phyloP scores from a whole-genome alignment of 768 basidiomycete genomes.

The Atractiella rhizophila region DNA sequence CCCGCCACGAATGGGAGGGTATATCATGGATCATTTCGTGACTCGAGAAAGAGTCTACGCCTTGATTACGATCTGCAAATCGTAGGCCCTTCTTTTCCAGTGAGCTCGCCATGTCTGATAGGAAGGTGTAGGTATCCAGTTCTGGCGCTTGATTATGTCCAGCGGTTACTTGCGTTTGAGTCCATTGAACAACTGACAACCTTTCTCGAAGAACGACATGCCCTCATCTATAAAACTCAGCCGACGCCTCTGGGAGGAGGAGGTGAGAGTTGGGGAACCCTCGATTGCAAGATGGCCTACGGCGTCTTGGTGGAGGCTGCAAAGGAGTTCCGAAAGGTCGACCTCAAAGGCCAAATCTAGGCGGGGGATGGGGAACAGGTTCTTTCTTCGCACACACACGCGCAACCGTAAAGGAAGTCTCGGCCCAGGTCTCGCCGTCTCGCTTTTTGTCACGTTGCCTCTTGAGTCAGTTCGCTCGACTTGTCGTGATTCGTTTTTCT shows the following conservation, averaged over 20 bases:
- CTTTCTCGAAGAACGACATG: constrained; percentile 46
- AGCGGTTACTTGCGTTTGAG: background rate
- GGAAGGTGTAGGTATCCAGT: constrained; percentile 2
- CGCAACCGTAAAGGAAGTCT: too few relatives aligned
- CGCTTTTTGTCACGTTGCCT: too few relatives aligned
- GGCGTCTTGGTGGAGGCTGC: constrained; percentile 32
- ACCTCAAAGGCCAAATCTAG: constrained; percentile 77
- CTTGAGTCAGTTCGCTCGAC: too few relatives aligned
- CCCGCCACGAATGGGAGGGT: constrained; percentile 90
- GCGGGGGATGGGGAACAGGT: too few relatives aligned
- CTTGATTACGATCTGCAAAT: constrained; percentile 69
- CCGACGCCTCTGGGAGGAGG: constrained; percentile 6
- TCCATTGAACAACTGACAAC: constrained; percentile 10
- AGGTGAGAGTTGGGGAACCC: too few relatives aligned
- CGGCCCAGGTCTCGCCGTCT: too few relatives aligned
- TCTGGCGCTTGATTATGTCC: background rate
- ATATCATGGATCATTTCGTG: constrained; percentile 98
- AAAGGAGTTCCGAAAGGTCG: constrained; percentile 57
- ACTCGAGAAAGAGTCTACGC: constrained; percentile 67
- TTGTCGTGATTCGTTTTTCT: too few relatives aligned
- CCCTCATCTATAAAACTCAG: constrained; percentile 27
- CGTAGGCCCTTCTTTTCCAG: constrained; percentile 35
- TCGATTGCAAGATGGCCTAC: constrained; percentile 20
- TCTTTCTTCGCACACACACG: too few relatives aligned
- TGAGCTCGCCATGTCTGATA: constrained; percentile 1